phyloP scores from a whole-genome alignment of 768 basidiomycete genomes.

The Phylloporus arenicola region DNA sequence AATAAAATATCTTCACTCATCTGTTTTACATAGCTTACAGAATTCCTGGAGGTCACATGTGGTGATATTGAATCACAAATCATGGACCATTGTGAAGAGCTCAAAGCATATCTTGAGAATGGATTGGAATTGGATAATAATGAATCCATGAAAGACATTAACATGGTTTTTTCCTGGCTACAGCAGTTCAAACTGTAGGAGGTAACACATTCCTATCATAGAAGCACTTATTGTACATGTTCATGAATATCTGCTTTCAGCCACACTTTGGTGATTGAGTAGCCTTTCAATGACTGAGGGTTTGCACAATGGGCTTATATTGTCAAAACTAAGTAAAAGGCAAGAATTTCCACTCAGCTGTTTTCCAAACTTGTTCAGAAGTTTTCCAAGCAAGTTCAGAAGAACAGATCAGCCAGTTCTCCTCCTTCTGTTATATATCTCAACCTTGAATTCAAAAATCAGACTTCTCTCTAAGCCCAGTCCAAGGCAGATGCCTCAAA shows the following conservation, averaged over 20 bases:
- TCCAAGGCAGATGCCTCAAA: too few species aligned
- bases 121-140: background rate
- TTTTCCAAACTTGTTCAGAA: slow-evolving; percentile 1
- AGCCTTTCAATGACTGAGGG: too few species aligned
- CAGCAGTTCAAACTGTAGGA: background rate
- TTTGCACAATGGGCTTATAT: too few species aligned
- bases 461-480: too few species aligned
- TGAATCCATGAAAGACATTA: background rate
- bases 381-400: background rate
- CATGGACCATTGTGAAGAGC: background rate
- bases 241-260: too few species aligned
- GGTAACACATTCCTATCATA: too few species aligned
- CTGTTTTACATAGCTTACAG: background rate
- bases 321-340: too few species aligned
- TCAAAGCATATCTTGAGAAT: background rate
- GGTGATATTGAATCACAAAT: background rate
- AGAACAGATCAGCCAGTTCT: background rate
- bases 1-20: background rate
- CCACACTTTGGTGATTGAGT: too few species aligned
- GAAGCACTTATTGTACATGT: too few species aligned
- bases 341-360: too few species aligned
- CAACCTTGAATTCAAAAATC: slow-evolving; percentile 3
- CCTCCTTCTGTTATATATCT: background rate
- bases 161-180: background rate
- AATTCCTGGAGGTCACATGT: background rate